Percentiles rank a stretch among this genome's conserved stretches.
Conservation (phyloP, 192 early-diverging fungal genomes). For the Coemansia sp. region DNA sequence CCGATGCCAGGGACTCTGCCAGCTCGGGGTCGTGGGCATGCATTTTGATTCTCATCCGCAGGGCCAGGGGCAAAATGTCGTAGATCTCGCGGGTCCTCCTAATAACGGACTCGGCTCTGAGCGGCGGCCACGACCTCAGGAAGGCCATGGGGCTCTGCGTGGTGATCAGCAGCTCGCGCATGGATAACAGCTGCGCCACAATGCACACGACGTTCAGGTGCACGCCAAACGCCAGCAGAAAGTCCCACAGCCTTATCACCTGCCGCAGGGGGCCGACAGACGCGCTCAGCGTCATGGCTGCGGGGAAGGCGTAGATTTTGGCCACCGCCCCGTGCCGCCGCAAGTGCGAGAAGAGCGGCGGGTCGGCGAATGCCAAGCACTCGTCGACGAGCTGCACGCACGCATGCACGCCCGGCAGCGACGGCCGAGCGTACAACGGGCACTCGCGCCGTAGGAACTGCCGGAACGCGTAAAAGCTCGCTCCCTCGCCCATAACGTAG, state of each 20-base stretch:
- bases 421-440: conserved; percentile 92
- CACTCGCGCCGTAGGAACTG: conserved; percentile 87
- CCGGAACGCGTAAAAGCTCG: conserved; percentile 86
- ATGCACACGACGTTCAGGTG: conserved; percentile 94
- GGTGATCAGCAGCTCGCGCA: conserved; percentile 74
- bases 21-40: conserved; percentile 48
- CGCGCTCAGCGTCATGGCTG: conserved; percentile 88
- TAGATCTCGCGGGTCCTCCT: conserved; percentile 50
- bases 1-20: conserved; percentile 43
- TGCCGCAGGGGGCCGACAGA: conserved; percentile 85
- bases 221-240: conserved; percentile 86
- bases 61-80: conserved; percentile 26
- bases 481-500: conserved; percentile 90
- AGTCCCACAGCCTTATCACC: conserved; percentile 91
- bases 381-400: conserved; percentile 85
- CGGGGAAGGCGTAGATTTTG: conserved; percentile 88
- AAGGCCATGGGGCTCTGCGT: conserved; percentile 47
- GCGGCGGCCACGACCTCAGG: conserved; percentile 49
- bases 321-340: conserved; percentile 72
- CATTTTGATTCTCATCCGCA: conserved; percentile 29
- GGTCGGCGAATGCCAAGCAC: conserved; percentile 78
- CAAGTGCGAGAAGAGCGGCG: conserved; percentile 72
- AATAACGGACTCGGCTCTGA: conserved; percentile 49
- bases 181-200: conserved; percentile 79
- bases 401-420: conserved; percentile 87